Percentiles rank a stretch among this genome's conserved stretches.
Evolutionary conservation across 495 filamentous ascomycete species (phyloP).

Genomic region (Neurospora sublineolata): DNA sequence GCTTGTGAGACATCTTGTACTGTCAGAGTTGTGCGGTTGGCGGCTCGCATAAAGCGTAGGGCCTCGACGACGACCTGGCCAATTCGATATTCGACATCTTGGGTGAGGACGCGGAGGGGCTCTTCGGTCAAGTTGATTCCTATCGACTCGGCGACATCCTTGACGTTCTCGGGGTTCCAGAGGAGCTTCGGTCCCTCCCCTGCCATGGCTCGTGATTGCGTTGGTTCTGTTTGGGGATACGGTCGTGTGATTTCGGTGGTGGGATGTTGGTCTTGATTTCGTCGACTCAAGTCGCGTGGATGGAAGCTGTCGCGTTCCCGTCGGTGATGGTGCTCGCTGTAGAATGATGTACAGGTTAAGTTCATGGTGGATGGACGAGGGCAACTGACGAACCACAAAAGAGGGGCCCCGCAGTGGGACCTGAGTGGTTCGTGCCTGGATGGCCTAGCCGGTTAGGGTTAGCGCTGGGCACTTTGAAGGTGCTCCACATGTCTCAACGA

Average conservation of each 20-base stretch:
- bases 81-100: constrained; percentile 91
- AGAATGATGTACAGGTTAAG: not conserved
- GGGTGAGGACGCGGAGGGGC: constrained; percentile 68
- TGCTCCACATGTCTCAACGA: not conserved
- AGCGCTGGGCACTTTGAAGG: not conserved
- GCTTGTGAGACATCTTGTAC: constrained; percentile 81
- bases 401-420: not conserved
- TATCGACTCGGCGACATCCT: constrained; percentile 89
- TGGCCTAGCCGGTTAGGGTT: not conserved
- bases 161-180: constrained; percentile 94
- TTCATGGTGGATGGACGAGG: not conserved
- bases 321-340: not conserved
- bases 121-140: constrained; percentile 76
- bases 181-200: constrained; percentile 36
- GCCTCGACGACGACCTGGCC: constrained; percentile 87
- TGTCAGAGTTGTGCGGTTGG: constrained; percentile 67
- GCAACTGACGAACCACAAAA: not conserved
- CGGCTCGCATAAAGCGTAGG: constrained; percentile 86
- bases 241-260: not conserved
- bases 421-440: not conserved
- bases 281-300: not conserved
- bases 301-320: not conserved
- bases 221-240: not conserved
- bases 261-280: not conserved
- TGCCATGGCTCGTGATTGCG: not conserved